Evolutionary conservation across 306 rosid species (phyloP), one percentile per base, ranked within the genome.

Genomic region (Cicer pinnatifidum): DNA sequence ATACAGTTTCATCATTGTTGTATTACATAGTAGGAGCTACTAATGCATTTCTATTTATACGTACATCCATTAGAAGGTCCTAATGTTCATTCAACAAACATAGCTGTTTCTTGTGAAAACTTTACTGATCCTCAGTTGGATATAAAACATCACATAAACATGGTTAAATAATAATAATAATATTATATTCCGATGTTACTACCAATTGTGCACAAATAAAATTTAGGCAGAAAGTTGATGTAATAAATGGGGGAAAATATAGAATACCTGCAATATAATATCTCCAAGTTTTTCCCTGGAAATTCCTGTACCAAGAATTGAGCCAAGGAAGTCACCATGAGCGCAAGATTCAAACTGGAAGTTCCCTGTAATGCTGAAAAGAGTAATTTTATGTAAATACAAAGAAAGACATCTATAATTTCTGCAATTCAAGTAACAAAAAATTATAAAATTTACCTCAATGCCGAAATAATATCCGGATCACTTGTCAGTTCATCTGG

Each of bases 291-390:
- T 91, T 73, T 91, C 96, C 83, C 96, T 85, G 17, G 76, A 70
- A 77, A 93, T 93, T 69, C 98, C 97, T 59, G 92, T 89, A 72
- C 93, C 92, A 73, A 93, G 96, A 85, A 89, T 82, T 77, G 97
- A 67, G 11, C 98, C 97, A 78, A 93, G 97, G 86, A 91, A 87
- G 82, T 93, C 96, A 51, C 98, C 96, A 74, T 89, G 96, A 67
- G 96, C 86, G 57, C 90, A 90, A 79, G 92, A 81, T 79, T 91
- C 94, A 82, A 85, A 91, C 75, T 78, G 80, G 71, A 93, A 91
- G 85, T 93, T 93, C 75, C 97, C 97, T 63, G 93, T 78, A 73
- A 91, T 76, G 75, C 97, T 93, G 90, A 66, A 78, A 82, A 78
- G 78, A 65, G 78, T 20, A 72, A 73, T 46, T 73, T 58, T 35